phyloP scores from a whole-genome alignment of 1,139 yeast genomes.

The Pichia sp. region DNA sequence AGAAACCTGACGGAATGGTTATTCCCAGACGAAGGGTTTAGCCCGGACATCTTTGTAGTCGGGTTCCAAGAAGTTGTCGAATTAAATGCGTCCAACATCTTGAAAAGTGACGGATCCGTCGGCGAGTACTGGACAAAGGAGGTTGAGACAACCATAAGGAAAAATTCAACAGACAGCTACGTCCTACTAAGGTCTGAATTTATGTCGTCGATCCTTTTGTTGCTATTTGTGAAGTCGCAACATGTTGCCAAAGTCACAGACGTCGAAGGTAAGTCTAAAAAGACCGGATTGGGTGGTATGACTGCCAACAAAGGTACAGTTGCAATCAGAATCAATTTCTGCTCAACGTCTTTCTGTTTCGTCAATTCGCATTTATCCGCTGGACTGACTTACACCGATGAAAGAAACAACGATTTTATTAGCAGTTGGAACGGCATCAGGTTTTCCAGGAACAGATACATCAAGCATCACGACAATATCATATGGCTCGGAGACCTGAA shows the following conservation, averaged over 20 bases:
- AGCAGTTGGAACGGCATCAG: constrained; percentile 58
- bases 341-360: constrained; percentile 70
- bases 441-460: constrained; percentile 46
- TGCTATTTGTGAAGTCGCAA: constrained; percentile 60
- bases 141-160: constrained; percentile 53
- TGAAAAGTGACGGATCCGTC: constrained; percentile 62
- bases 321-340: constrained; percentile 74
- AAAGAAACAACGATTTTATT: constrained; percentile 77
- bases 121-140: constrained; percentile 61
- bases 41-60: constrained; percentile 72
- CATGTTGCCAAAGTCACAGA: constrained; percentile 51
- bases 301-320: constrained; percentile 96
- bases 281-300: constrained; percentile 92
- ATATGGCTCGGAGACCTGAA: constrained; percentile 94
- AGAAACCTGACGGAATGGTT: constrained; percentile 72
- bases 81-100: constrained; percentile 76
- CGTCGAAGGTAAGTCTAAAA: constrained; percentile 74
- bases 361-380: constrained; percentile 92
- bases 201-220: constrained; percentile 76
- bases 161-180: constrained; percentile 43
- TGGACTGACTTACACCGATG: constrained; percentile 71
- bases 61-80: constrained; percentile 95
- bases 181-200: constrained; percentile 75
- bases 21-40: constrained; percentile 54
- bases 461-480: constrained; percentile 76